Conservation (phyloP, 306 rosid species). For the Quillaja saponaria region DNA sequence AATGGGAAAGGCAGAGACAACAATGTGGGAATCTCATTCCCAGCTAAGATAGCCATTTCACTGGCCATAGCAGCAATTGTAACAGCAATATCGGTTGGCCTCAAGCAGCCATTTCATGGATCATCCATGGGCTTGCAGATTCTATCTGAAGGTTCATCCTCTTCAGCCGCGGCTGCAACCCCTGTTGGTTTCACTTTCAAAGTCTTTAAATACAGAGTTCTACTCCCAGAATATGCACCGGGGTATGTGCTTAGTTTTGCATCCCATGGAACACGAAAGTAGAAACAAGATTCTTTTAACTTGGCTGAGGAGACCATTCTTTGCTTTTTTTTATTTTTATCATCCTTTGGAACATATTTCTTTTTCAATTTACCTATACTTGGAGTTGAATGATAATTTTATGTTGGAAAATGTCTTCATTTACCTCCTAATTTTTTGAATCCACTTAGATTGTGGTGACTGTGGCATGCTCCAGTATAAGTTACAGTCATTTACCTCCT, state of each 20-base stretch:
- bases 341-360: not conserved
- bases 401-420: not conserved
- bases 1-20: constrained; percentile 18
- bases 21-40: constrained; percentile 38
- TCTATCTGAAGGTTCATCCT: constrained; percentile 46
- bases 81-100: constrained; percentile 46
- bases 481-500: too few species aligned
- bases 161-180: constrained; percentile 39
- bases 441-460: too few species aligned
- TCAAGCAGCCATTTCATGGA: constrained; percentile 42
- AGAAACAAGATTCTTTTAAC: too few species aligned
- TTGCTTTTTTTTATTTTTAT: not conserved
- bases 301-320: not conserved
- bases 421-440: too few species aligned
- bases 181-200: constrained; percentile 52
- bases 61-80: constrained; percentile 54
- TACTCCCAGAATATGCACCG: constrained; percentile 63
- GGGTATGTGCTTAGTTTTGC: too few species aligned
- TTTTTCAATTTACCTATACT: too few species aligned
- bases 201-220: constrained; percentile 47
- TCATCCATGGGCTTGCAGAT: constrained; percentile 44
- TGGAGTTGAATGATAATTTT: constrained; percentile 12
- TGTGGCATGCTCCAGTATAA: too few species aligned
- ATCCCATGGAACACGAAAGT: too few species aligned
- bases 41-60: constrained; percentile 47